Percentiles rank a stretch among this genome's conserved stretches.
phyloP scores from a whole-genome alignment of 2,329 filamentous ascomycete species.

The Fusarium paranaense region DNA sequence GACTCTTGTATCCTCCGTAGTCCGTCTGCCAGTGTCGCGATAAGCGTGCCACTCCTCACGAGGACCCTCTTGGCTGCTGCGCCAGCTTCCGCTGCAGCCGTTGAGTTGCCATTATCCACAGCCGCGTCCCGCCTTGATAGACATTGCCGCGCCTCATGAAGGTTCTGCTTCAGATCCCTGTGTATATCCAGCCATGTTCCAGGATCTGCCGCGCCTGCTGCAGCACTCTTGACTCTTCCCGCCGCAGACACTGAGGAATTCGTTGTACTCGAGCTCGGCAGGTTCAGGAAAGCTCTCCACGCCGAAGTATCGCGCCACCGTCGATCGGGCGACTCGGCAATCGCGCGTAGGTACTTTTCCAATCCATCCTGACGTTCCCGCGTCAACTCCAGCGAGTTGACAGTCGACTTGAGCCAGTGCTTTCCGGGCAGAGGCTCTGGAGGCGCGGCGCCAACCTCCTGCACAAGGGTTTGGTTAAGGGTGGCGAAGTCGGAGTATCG shows the following conservation, averaged over 20 bases:
- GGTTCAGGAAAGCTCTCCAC: conserved; percentile 80
- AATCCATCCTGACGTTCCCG: conserved; percentile 76
- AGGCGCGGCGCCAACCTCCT: conserved; percentile 71
- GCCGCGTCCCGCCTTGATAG: conserved; percentile 74
- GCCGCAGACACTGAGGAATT: conserved; percentile 62
- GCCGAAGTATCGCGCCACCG: conserved; percentile 79
- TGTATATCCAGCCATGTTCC: conserved; percentile 83
- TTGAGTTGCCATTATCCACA: conserved; percentile 54
- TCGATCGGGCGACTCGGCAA: conserved; percentile 78
- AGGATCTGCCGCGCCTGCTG: conserved; percentile 64
- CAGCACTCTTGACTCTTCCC: conserved; percentile 55
- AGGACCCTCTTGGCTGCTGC: conserved; percentile 81
- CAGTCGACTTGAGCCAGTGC: conserved; percentile 81
- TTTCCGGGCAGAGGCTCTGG: conserved; percentile 77
- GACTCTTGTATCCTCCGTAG: conserved; percentile 67
- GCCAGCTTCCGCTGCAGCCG: conserved; percentile 69
- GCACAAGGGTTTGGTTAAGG: conserved; percentile 72
- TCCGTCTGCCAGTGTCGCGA: conserved; percentile 74
- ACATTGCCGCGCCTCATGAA: conserved; percentile 73
- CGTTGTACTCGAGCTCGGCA: conserved; percentile 66
- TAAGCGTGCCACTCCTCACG: conserved; percentile 73
- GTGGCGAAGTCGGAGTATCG: conserved; percentile 83
- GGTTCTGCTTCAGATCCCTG: conserved; percentile 75
- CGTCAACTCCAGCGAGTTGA: conserved; percentile 75
- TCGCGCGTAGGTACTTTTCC: conserved; percentile 77